Base-by-base conservation (phyloP, 2,329 filamentous ascomycete species). In the Aspergillus melleus region DNA sequence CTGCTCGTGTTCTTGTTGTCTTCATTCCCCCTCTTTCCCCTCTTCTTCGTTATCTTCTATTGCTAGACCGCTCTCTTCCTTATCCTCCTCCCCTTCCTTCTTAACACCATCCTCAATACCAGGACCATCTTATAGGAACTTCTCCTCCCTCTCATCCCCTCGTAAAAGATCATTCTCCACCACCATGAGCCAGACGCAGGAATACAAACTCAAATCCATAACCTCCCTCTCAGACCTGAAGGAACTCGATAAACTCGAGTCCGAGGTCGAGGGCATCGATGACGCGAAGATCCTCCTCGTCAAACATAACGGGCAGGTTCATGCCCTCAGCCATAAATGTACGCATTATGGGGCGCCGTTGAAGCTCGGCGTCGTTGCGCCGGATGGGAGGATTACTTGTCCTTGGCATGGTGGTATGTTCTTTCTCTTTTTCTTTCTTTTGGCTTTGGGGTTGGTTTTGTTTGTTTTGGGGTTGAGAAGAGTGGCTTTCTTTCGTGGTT, bases 331-430 rank as follows among this genome's bases (percentile, higher is more conserved):
- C 39, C 81, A 91, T 44, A 95, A 89, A 67, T 99, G 95, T 73
- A 88, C 86, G 14, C 94, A 98, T 78, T 98, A 96, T 74, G 94
- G 95, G 36, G 95, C 94, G 46, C 95, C 95, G 14, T 79, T 99
- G 65, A 86, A 88, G 55, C 92, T 94, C 67, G 95, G 95, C 56
- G 88, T 98, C 8, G 78, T 99, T 64, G 91, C 91, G 8, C 86
- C 86, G 2, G 88, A 90, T 66, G 95, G 95, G 5, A 85, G 92
- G 54, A 77, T 99, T 63, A 96, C 91, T 6, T 99, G 95, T 75
- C 92, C 94, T 3, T 98, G 95, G 95, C 94, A 98, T 74, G 94
- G 94, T 80, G 92, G 91, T 95, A 74, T 65, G 82, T 75, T 19
- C 51, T 52, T 14, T 29, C 51, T n/a, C 11, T 5, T 0, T 36